Evolutionary conservation across 352 stramenopile genomes (phyloP).

Genomic region (Pythium aristosporum): DNA sequence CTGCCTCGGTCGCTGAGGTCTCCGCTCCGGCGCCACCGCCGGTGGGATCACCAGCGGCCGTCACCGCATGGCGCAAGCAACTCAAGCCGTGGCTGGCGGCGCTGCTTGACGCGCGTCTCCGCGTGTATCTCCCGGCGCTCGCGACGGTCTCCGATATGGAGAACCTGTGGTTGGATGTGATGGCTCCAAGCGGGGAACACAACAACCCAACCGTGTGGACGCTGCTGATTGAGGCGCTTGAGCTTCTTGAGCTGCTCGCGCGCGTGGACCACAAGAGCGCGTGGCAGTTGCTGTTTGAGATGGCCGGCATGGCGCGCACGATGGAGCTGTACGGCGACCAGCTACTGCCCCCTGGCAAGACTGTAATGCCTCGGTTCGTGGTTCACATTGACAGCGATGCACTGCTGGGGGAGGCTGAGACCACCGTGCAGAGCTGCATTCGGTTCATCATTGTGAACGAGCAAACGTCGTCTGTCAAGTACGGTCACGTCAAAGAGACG

Average conservation of each 20-base stretch:
- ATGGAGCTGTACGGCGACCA: constrained; percentile 7
- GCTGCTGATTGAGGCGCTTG: constrained; percentile 17
- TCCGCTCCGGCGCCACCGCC: neutral
- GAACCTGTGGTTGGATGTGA: neutral
- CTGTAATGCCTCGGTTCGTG: constrained; percentile 9
- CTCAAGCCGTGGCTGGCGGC: constrained; percentile 22
- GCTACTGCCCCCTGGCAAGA: neutral
- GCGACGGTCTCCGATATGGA: constrained; percentile 22
- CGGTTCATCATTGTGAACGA: constrained; percentile 19
- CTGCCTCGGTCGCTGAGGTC: neutral
- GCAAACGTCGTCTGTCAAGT: constrained; percentile 11
- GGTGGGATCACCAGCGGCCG: neutral
- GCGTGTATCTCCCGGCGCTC: constrained; percentile 4
- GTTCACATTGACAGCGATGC: constrained; percentile 6
- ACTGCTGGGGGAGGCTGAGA: constrained; percentile 5
- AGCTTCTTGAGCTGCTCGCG: constrained; percentile 19
- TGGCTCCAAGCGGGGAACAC: neutral
- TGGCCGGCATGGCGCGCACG: neutral
- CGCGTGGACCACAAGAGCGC: constrained; percentile 13
- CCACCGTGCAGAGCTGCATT: constrained; percentile 12
- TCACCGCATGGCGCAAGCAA: neutral
- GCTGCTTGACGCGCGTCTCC: constrained; percentile 1
- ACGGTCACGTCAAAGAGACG: neutral
- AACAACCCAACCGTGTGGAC: constrained; percentile 18
- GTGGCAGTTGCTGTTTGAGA: constrained; percentile 19